Base-by-base conservation (phyloP, 2,329 filamentous ascomycete genomes). In the Botrytis hyacinthi region DNA sequence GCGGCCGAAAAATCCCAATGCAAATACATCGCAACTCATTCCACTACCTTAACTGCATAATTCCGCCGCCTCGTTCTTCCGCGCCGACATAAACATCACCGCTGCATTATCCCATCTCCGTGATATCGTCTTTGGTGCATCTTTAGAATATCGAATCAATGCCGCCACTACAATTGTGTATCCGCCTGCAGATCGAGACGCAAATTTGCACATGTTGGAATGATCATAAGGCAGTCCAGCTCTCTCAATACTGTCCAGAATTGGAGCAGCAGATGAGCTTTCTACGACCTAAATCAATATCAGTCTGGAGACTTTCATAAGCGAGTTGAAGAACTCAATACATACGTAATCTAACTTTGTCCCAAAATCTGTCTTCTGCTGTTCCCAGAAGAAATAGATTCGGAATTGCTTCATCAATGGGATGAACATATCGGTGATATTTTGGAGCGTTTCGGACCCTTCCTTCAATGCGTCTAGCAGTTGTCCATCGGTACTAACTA, bases 141-240 rank as follows among this genome's bases (percentile, higher is more conserved):
- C 60, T 40, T 40, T 63, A 29, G 60, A 63, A 42, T 63, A 63
- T 42, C 60, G 60, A 22, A 63, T 63, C 29, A 63, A 40, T 37
- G 60, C 60, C 26, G 60, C 60, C 10, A 42, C 60, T 6, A 63
- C 40, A 35, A 63, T 35, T 2, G 20, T 40, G 7, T 63, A 63
- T 40, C 60, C 60, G 5, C 32, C 32, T 26, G 60, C 32, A 42
- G 32, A 26, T n/a, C 60, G 60, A 40, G 32, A 37, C 26, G 32
- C 60, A 40, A 63, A 63, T 42, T 63, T 63, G 60, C 60, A 63
- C 60, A 63, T 63, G 5, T 63, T 63, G n/a, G 32, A 37, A 63
- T 63, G 60, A 63, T 63, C 60, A 32, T 63, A 63, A 14, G 60
- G 60, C 32, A 63, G 35, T 35, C 60, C 32, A 22, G 60, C 60